Conservation (phyloP, 805 yeast genomes). For the Helenozyma baotianmanensis region DNA sequence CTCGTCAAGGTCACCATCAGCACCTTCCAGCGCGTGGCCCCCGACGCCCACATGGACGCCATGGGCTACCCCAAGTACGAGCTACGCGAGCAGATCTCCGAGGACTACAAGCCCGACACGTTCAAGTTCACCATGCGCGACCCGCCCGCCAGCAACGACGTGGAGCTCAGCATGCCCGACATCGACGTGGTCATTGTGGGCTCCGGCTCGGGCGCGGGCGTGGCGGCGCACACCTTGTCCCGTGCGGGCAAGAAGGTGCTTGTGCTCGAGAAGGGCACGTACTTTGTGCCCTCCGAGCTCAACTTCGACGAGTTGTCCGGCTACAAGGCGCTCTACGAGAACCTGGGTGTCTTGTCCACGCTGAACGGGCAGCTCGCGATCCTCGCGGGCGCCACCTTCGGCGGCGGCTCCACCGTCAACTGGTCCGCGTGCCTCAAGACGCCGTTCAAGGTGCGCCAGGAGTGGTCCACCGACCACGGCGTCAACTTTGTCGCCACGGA, state of each 20-base stretch:
- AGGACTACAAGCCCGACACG: conserved; percentile 18
- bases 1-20: conserved; percentile 22
- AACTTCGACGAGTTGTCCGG: conserved; percentile 36
- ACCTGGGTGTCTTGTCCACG: conserved; percentile 32
- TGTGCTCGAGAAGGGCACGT: conserved; percentile 49
- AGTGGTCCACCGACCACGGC: conserved; percentile 45
- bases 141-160: conserved; percentile 23
- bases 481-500: conserved; percentile 43
- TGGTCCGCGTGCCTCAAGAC: conserved; percentile 53
- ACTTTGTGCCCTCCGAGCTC: conserved; percentile 32
- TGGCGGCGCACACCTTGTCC: conserved; percentile 43
- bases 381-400: conserved; percentile 51
- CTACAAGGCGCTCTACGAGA: conserved; percentile 33
- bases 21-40: conserved; percentile 24
- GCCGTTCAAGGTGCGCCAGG: conserved; percentile 46
- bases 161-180: conserved; percentile 32
- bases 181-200: conserved; percentile 47
- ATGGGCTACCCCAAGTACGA: conserved; percentile 36
- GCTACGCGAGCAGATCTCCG: conserved; percentile 23
- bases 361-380: conserved; percentile 30
- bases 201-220: conserved; percentile 53
- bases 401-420: conserved; percentile 56
- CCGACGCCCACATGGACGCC: conserved; percentile 32
- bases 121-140: conserved; percentile 28
- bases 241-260: conserved; percentile 40